A percentile compares a stretch with the other conserved stretches of the same genome.
Evolutionary conservation across 2,329 filamentous ascomycete genomes (phyloP).

Genomic region (Coniella lustricola): DNA sequence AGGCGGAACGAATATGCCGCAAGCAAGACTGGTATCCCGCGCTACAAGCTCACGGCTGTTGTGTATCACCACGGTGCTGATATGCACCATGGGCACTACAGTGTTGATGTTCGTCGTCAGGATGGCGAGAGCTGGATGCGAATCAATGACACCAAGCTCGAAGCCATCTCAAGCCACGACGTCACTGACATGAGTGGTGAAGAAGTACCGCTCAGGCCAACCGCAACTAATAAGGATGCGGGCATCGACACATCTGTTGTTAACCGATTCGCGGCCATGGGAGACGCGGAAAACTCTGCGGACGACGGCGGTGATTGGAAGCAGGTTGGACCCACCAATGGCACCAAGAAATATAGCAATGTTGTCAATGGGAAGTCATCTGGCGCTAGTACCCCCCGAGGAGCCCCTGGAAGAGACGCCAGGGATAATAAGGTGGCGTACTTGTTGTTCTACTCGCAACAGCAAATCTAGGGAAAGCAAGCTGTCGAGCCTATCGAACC

Average conservation of each 20-base stretch:
- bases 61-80: constrained; percentile 98
- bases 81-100: constrained; percentile 93
- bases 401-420: constrained; percentile 54
- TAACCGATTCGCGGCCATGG: constrained; percentile 69
- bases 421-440: constrained; percentile 95
- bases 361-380: constrained; percentile 58
- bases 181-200: constrained; percentile 81
- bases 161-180: constrained; percentile 77
- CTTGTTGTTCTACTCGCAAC: constrained; percentile 79
- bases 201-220: constrained; percentile 59
- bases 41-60: constrained; percentile 80
- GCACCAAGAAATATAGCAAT: constrained; percentile 67
- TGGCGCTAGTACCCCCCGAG: constrained; percentile 44
- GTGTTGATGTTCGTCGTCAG: constrained; percentile 90
- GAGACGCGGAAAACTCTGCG: constrained; percentile 60
- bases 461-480: constrained; percentile 6
- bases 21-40: constrained; percentile 50
- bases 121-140: constrained; percentile 95
- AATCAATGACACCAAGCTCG: constrained; percentile 87
- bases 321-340: constrained; percentile 63
- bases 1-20: constrained; percentile 45
- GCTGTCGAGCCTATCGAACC: not conserved
- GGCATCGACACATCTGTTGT: constrained; percentile 33
- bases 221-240: constrained; percentile 61
- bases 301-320: constrained; percentile 65